Conservation (phyloP, 2,329 filamentous ascomycete genomes). For the Plenodomus lindquistii region DNA sequence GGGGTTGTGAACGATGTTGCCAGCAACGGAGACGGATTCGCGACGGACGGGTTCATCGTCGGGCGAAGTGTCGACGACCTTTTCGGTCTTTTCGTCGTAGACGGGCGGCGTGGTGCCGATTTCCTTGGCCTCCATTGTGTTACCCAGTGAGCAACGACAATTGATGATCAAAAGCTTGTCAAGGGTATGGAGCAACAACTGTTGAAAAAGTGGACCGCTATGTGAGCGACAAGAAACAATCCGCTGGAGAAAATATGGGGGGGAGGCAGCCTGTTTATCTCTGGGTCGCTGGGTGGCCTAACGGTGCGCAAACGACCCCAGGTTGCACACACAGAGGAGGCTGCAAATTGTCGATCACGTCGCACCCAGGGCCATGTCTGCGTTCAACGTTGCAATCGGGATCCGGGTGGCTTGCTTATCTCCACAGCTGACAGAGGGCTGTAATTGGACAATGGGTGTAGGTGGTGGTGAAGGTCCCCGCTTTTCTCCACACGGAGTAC, state of each 20-base stretch:
- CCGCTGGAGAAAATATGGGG: not conserved
- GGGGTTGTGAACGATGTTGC: conserved; percentile 54
- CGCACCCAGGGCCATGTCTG: not conserved
- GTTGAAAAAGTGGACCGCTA: not conserved
- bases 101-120: not conserved
- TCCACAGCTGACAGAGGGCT: not conserved
- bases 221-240: not conserved
- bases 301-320: not conserved
- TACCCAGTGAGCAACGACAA: too few relatives aligned
- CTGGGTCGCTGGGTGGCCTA: not conserved
- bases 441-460: not conserved
- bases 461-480: not conserved
- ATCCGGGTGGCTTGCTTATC: conserved; percentile 1
- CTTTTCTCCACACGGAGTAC: conserved; percentile 5
- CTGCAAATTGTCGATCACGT: not conserved
- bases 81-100: conserved; percentile 1
- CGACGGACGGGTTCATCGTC: conserved; percentile 21
- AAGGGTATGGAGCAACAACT: not conserved
- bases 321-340: not conserved
- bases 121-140: conserved; percentile 6
- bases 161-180: conserved; percentile 7
- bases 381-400: not conserved
- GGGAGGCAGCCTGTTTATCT: not conserved
- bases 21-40: conserved; percentile 39
- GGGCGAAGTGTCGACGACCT: not conserved